Base-by-base conservation (phyloP, 1,284 basidiomycete species). In the Sphaerobolus stellatus region DNA sequence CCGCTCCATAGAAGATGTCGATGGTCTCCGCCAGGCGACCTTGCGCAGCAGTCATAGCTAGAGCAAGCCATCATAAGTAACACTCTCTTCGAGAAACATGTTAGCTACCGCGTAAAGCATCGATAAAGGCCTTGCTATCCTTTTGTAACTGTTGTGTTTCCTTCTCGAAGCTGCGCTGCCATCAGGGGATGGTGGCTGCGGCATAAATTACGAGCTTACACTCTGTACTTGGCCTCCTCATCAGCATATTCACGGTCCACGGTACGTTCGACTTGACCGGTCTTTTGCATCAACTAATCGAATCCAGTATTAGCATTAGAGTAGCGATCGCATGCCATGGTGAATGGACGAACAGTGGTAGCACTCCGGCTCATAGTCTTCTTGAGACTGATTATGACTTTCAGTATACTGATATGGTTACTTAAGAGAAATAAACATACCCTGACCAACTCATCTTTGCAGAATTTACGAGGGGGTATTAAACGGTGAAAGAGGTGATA, bases 261-360 rank as follows among this genome's bases (percentile, higher is more conserved):
- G 0, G 96, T 99, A 29, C 93, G 81, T 69, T 99, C 96, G 56
- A 99, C 91, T 73, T 98, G 94, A 57, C 95, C 95, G 1, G 95
- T 98, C 84, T 96, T 96, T 78, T 96, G 93, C 72, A 95, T 82
- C 66, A 96, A 81, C 89, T 91, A 54, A 22, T 53, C 48, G 54
- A 11, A 18, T 36, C 18, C 18, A 18, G 4, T 20, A 43, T 43
- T 13, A 43, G 28, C 41, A 43, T n/a, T 27, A 20, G 33, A 34
- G 57, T 22, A 30, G 41, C 27, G 29, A 16, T 22, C 33, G 16
- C n/a, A n/a, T n/a, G 41, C n/a, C 5, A 3, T 28, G 56, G 49
- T 54, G 57, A 57, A 58, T 59, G 9, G 40, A 54, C 48, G 69
- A 76, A 88, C 77, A 64, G 93, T 93, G 24, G 95, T 98, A 50